Evolutionary conservation across 495 filamentous ascomycete genomes (phyloP), one percentile per base, ranked within the genome.

Genomic region (Venustampulla echinocandica): DNA sequence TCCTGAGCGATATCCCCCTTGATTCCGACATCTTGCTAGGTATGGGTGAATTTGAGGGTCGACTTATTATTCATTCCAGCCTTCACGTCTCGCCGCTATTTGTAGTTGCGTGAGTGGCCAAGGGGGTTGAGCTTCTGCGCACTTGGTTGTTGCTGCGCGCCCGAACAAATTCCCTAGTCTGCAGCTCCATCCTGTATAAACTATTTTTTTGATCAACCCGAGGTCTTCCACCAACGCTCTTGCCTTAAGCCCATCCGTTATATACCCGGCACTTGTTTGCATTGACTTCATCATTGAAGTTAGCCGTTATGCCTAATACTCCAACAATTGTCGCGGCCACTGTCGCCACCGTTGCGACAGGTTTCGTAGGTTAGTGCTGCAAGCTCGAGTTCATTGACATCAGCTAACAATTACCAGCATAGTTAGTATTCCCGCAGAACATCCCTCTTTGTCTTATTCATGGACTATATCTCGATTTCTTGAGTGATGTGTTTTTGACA

Each of bases 1-100:
- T 94, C 46, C 92, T 81, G 47, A 98, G 80, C 36, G 90, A 96
- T 57, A 95, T 84, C 62, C 79, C 68, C 59, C 71, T 68, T 47
- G 79, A 81, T 54, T 87, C 81, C 42, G 81, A 79, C 64, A 73
- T 74, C 44, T 55, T 36, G 47, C 14, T 33, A 40, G 21, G 10
- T 28, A 3, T n/a, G 46, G 33, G 18, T 35, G 11, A 14, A 7
- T n/a, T n/a, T 5, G n/a, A 14, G n/a, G 6, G 33, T 35, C n/a
- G 33, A n/a, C n/a, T n/a, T 35, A 14, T 14, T 35, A 5, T 6
- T 14, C 4, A 15, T 35, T 14, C n/a, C 6, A 10, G 18, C 11
- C 33, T 35, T 15, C 4, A 15, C 33, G 13, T 6, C 33, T 35
- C 6, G 33, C 13, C 11, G 33, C n/a, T 30, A n/a, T 10, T 6